phyloP scores from a whole-genome alignment of 148 eudicot species.

The Limonium bicolor region DNA sequence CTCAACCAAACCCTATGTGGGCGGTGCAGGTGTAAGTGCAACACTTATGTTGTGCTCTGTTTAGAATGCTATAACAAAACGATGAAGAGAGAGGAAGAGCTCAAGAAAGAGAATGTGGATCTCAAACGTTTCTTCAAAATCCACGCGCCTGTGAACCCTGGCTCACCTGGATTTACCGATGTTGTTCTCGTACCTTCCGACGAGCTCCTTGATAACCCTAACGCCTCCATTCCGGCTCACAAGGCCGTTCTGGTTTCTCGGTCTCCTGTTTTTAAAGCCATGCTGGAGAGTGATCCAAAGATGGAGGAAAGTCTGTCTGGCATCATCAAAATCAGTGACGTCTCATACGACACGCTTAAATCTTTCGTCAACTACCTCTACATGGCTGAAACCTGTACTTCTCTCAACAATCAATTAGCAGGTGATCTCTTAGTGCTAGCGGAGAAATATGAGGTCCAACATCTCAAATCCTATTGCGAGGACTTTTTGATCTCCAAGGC shows the following conservation, averaged over 20 bases:
- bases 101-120: constrained; percentile 59
- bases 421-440: constrained; percentile 63
- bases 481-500: constrained; percentile 59
- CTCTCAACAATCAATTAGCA: constrained; percentile 70
- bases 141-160: constrained; percentile 12
- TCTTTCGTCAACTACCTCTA: constrained; percentile 62
- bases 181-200: constrained; percentile 54
- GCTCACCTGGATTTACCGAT: constrained; percentile 37
- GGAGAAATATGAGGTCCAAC: constrained; percentile 75
- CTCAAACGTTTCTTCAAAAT: constrained; percentile 52
- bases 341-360: constrained; percentile 58
- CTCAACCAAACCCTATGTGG: too few species aligned
- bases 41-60: too few species aligned
- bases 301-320: constrained; percentile 87
- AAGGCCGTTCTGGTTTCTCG: constrained; percentile 62
- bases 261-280: constrained; percentile 82
- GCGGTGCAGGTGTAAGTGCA: too few species aligned
- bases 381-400: constrained; percentile 70
- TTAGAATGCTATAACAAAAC: constrained; percentile 93
- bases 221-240: constrained; percentile 52
- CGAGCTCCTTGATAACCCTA: constrained; percentile 16
- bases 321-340: constrained; percentile 66
- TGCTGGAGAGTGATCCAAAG: constrained; percentile 78
- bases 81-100: constrained; percentile 70
- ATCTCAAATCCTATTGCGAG: constrained; percentile 67